Evolutionary conservation across 2,329 filamentous ascomycete species (phyloP).

Genomic region (Nemania sp.): DNA sequence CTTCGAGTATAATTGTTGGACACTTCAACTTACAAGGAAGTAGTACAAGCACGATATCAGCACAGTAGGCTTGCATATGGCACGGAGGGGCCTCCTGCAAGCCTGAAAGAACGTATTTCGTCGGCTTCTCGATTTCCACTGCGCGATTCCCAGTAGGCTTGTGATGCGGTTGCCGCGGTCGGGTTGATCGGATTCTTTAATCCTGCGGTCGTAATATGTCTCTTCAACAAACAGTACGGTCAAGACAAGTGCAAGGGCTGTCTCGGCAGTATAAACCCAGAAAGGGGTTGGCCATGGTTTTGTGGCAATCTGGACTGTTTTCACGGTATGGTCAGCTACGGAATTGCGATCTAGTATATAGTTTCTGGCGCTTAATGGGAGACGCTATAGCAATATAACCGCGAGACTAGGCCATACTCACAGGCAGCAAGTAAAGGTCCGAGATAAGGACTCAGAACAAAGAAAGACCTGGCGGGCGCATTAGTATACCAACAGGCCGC

Average conservation of each 20-base stretch:
- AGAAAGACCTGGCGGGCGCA: conserved; percentile 37
- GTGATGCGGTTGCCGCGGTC: conserved; percentile 36
- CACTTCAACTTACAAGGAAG: conserved; percentile 33
- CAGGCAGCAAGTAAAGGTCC: conserved; percentile 50
- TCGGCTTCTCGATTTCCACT: conserved; percentile 42
- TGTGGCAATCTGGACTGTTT: conserved; percentile 48
- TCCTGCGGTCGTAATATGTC: conserved; percentile 53
- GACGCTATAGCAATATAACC: background rate
- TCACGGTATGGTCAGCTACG: background rate
- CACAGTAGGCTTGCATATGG: conserved; percentile 46
- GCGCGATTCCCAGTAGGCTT: conserved; percentile 39
- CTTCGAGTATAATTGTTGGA: background rate
- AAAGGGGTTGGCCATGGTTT: conserved; percentile 51
- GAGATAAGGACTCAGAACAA: conserved; percentile 48
- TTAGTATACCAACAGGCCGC: background rate
- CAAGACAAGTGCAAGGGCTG: conserved; percentile 43
- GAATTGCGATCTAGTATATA: too few relatives aligned
- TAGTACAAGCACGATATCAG: conserved; percentile 44
- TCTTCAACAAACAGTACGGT: conserved; percentile 50
- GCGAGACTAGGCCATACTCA: background rate
- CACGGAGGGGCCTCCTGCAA: conserved; percentile 43
- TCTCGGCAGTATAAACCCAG: conserved; percentile 51
- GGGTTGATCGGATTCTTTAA: conserved; percentile 43
- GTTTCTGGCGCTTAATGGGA: too few relatives aligned
- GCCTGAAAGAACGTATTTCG: conserved; percentile 48